These are phyloP conservation scores for Phtheirospermum japonicum DNA, from an alignment of 257 asterid genomes.

Conservation along the genomic window DNA sequence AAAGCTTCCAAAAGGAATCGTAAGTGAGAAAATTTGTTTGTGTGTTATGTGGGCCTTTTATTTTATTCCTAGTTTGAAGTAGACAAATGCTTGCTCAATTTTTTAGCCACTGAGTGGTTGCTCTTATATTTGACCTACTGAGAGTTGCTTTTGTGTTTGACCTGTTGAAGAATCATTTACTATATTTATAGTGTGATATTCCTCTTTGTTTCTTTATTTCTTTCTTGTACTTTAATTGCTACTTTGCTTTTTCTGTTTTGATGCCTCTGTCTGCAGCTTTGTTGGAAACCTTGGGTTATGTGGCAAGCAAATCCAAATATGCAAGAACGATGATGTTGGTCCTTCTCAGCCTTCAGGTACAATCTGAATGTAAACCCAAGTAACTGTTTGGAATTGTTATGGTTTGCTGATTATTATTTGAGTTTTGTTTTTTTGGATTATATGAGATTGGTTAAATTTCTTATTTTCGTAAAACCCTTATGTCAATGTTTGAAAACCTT, in stretches of 20 bases:
- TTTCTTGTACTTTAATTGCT: constrained; percentile 14
- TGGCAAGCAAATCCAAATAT: constrained; percentile 61
- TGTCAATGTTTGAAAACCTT: no score
- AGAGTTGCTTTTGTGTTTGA: constrained; percentile 14
- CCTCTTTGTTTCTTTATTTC: constrained; percentile 13
- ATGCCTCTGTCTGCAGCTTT: constrained; percentile 50
- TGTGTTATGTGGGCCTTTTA: constrained; percentile 6
- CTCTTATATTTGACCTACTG: constrained; percentile 6
- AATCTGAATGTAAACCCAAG: not conserved
- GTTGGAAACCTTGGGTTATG: constrained; percentile 81
- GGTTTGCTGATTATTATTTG: not conserved
- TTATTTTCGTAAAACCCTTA: no score
- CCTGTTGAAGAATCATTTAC: not conserved
- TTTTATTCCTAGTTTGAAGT: not conserved
- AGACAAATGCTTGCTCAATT: no score
- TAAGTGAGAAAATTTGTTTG: constrained; percentile 39
- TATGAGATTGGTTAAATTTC: no score
- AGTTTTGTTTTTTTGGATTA: no score
- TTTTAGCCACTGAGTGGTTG: not conserved
- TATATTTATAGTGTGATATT: constrained; percentile 16
- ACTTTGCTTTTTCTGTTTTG: constrained; percentile 16
- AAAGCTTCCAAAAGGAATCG: constrained; percentile 61
- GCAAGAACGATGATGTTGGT: constrained; percentile 43
- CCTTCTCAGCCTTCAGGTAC: constrained; percentile 58
- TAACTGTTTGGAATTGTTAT: not conserved